phyloP scores from a whole-genome alignment of 192 early-diverging fungal genomes.

The Coemansia sp. region DNA sequence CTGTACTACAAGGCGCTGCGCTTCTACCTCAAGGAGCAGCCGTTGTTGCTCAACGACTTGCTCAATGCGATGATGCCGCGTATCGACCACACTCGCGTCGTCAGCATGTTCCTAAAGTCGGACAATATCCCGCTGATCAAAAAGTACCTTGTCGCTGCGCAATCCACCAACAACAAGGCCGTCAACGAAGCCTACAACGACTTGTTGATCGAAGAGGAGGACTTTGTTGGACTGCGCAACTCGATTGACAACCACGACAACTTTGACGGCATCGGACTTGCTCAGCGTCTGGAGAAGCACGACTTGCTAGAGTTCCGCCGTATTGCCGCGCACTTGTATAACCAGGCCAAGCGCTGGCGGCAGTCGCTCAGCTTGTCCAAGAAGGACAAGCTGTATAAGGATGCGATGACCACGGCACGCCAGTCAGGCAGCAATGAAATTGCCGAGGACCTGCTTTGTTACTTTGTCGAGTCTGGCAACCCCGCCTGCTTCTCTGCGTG shows the following conservation, averaged over 20 bases:
- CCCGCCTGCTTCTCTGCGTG: constrained; percentile 94
- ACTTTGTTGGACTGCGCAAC: constrained; percentile 89
- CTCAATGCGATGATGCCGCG: constrained; percentile 84
- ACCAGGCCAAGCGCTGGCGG: constrained; percentile 94
- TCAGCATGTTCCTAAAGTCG: constrained; percentile 96
- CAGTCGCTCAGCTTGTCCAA: constrained; percentile 95
- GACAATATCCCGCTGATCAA: constrained; percentile 98
- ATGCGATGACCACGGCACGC: constrained; percentile 98
- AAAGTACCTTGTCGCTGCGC: constrained; percentile 93
- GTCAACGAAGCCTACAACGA: constrained; percentile 97
- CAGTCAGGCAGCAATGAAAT: constrained; percentile 83
- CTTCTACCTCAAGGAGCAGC: constrained; percentile 97
- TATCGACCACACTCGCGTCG: constrained; percentile 96
- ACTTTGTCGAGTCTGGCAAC: constrained; percentile 90
- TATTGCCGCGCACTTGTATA: constrained; percentile 95
- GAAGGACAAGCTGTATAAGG: constrained; percentile 96
- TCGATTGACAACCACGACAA: constrained; percentile 94
- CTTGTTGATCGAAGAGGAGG: constrained; percentile 97
- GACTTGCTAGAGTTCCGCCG: constrained; percentile 97
- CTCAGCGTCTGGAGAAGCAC: constrained; percentile 92
- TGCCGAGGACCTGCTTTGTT: constrained; percentile 92
- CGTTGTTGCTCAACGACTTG: constrained; percentile 90
- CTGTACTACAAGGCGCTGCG: constrained; percentile 98
- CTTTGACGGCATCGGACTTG: constrained; percentile 92
- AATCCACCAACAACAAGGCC: constrained; percentile 88